A percentile compares a stretch with the other conserved stretches of the same genome.
These are phyloP conservation scores for Shiraia bambusicola DNA, from an alignment of 2,329 filamentous ascomycete genomes.

Conservation along the genomic window DNA sequence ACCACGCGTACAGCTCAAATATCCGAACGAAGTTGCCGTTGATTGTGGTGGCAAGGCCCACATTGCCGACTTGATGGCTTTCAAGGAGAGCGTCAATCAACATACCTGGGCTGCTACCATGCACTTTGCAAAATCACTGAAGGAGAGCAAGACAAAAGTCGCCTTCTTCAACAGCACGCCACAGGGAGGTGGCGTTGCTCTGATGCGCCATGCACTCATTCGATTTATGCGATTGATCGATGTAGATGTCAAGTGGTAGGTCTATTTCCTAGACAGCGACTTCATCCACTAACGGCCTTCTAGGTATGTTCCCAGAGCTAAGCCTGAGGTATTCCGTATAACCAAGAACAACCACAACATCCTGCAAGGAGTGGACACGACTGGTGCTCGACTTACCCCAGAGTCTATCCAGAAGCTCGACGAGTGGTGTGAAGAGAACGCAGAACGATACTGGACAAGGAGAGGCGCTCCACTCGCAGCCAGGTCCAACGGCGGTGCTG, in stretches of 20 bases:
- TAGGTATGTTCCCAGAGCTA: constrained; percentile 75
- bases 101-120: constrained; percentile 67
- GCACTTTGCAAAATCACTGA: constrained; percentile 64
- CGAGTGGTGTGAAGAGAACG: constrained; percentile 73
- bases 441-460: constrained; percentile 71
- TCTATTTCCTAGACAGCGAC: not conserved
- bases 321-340: constrained; percentile 76
- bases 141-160: constrained; percentile 64
- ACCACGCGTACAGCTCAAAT: constrained; percentile 67
- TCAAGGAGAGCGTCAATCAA: constrained; percentile 60
- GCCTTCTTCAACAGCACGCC: constrained; percentile 81
- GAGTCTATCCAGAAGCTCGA: constrained; percentile 65
- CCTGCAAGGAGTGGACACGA: constrained; percentile 71
- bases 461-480: constrained; percentile 66
- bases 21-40: constrained; percentile 68
- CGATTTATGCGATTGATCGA: constrained; percentile 67
- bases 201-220: constrained; percentile 79
- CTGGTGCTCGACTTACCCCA: constrained; percentile 61
- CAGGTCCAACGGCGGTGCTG: constrained; percentile 69
- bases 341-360: constrained; percentile 91
- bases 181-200: constrained; percentile 77
- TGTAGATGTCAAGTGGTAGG: constrained; percentile 73
- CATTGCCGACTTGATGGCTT: constrained; percentile 59
- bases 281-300: constrained; percentile 5
- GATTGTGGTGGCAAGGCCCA: constrained; percentile 66